Evolutionary conservation across 345 rosid species (phyloP).

Genomic region (Noccaea bulbosa): DNA sequence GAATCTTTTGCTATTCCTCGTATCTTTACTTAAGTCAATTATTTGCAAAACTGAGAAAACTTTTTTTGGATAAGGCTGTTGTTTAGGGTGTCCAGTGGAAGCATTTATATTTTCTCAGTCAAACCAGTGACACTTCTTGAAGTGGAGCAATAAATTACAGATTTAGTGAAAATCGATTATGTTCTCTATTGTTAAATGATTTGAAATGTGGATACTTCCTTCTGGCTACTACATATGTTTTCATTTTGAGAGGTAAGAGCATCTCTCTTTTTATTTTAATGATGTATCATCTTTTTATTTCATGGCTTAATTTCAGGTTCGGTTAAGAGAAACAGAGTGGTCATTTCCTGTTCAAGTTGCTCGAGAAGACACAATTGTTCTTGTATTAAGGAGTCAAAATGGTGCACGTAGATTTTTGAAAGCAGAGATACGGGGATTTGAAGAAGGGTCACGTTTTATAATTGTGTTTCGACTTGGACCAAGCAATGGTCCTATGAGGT

Average conservation of each 20-base stretch:
- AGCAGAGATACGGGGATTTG: slow-evolving; percentile 91
- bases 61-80: slow-evolving; percentile 4
- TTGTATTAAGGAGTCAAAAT: slow-evolving; percentile 71
- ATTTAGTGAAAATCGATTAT: slow-evolving; percentile 11
- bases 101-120: slow-evolving; percentile 20
- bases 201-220: slow-evolving; percentile 18
- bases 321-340: slow-evolving; percentile 82
- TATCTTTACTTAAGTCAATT: slow-evolving; percentile 7
- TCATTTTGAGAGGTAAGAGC: slow-evolving; percentile 22
- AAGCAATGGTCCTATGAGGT: slow-evolving; percentile 89
- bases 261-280: slow-evolving; percentile 23
- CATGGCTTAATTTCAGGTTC: slow-evolving; percentile 57
- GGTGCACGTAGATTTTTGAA: slow-evolving; percentile 62
- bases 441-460: slow-evolving; percentile 96
- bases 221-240: slow-evolving; percentile 9
- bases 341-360: slow-evolving; percentile 83
- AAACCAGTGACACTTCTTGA: slow-evolving; percentile 25
- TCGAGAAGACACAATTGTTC: slow-evolving; percentile 85
- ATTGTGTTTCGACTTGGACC: slow-evolving; percentile 91
- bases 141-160: slow-evolving; percentile 21
- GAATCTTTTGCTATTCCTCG: slow-evolving; percentile 18
- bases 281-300: slow-evolving; percentile 28
- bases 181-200: slow-evolving; percentile 25
- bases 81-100: slow-evolving; percentile 8
- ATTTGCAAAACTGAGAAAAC: slow-evolving; percentile 26